These are phyloP conservation scores for Elsinoe arachidis DNA, from an alignment of 2,329 filamentous ascomycete genomes.

Conservation along the genomic window DNA sequence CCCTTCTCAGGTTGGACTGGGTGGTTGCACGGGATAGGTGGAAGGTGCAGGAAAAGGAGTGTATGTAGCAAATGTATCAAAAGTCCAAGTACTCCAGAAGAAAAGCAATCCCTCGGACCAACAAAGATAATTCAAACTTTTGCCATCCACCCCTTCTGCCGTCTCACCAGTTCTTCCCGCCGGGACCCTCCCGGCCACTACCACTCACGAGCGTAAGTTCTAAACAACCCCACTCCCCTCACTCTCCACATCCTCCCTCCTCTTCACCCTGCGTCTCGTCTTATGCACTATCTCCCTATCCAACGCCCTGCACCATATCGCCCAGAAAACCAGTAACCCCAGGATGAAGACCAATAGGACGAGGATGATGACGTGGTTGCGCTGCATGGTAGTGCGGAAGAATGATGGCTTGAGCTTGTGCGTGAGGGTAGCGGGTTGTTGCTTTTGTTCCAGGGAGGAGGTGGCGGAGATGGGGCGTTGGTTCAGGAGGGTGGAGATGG, in stretches of 20 bases:
- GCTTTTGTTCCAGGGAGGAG: too few species aligned
- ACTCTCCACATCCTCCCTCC: background rate
- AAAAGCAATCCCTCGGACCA: too few species aligned
- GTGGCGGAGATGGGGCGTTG: background rate
- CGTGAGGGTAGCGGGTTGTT: background rate
- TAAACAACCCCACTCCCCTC: background rate
- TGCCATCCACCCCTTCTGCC: too few species aligned
- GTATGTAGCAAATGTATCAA: background rate
- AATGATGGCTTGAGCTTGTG: background rate
- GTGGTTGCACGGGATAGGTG: too few species aligned
- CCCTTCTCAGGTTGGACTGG: background rate
- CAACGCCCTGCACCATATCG: background rate
- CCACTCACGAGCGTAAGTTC: too few species aligned
- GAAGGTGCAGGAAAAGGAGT: background rate
- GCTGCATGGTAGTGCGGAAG: background rate
- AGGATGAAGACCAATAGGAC: background rate
- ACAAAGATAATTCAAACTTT: background rate
- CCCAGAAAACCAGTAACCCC: background rate
- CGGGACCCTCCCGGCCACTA: too few species aligned
- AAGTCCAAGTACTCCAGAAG: background rate
- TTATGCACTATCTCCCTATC: background rate
- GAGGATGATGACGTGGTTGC: constrained; percentile 7
- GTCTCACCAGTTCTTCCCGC: too few species aligned
- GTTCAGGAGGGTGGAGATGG: background rate
- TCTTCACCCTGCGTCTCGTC: background rate